Evolutionary conservation across 2,329 filamentous ascomycete genomes (phyloP), one percentile per base, ranked within the genome.

Genomic region (Colletotrichum truncatum): DNA sequence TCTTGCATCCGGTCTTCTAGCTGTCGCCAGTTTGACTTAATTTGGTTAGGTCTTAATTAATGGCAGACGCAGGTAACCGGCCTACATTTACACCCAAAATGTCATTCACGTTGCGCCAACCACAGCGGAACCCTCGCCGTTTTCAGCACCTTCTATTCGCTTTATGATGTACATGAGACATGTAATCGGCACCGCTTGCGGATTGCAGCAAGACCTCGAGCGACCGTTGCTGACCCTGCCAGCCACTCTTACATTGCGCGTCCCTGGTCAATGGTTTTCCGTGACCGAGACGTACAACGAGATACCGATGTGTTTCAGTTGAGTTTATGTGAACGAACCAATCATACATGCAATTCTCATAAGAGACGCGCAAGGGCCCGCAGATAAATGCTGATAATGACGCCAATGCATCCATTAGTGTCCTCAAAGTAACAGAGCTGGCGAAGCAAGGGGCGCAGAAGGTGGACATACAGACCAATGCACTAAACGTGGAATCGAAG

Each of bases 371-470:
- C 4, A 26, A 53, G 43, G 43, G 43, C 30, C 48, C 45, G 9
- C 12, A 38, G 7, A n/a, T 10, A 39, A n/a, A n/a, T 10, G 11
- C n/a, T n/a, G 32, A n/a, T 34, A 30, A 46, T 52, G 46, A 53
- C 38, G 38, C 26, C 10, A 18, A 30, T 30, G 23, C 26, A 23
- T 25, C n/a, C 45, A 18, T 34, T 49, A 23, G 25, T 21, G 52
- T 34, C 8, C 18, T 32, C 43, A 12, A 48, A 6, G 26, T 34
- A 46, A 28, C n/a, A 53, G 30, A 53, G 39, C 30, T 21, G 30
- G 14, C 18, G 38, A 64, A n/a, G 55, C 30, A 64, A 64, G 61
- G 61, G 61, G 46, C 36, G 18, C 21, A 38, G 18, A 2, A 36
- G 14, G 9, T 26, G 14, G 4, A 26, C 18, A 32, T 23, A 21